Conservation (phyloP, 2,329 filamentous ascomycete species). For the Cercospora sp. region DNA sequence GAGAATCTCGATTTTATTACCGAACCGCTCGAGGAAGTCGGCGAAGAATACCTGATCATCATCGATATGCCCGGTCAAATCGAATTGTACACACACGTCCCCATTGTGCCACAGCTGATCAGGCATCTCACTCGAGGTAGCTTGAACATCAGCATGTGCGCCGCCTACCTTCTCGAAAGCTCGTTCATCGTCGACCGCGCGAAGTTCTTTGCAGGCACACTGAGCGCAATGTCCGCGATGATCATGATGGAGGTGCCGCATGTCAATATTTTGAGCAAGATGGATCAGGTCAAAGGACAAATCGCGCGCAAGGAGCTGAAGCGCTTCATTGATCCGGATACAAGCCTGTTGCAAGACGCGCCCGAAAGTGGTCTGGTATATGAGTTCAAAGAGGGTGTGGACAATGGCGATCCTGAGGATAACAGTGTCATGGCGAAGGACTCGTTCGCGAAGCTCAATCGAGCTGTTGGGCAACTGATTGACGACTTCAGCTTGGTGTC, state of each 20-base stretch:
- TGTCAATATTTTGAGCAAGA: constrained; percentile 94
- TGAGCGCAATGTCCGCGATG: constrained; percentile 98
- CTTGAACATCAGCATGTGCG: constrained; percentile 87
- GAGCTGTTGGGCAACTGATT: constrained; percentile 84
- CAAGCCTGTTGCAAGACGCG: constrained; percentile 77
- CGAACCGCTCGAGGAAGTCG: constrained; percentile 78
- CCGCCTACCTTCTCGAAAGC: constrained; percentile 89
- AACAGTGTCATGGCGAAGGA: constrained; percentile 74
- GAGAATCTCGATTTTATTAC: constrained; percentile 92
- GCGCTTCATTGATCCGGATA: constrained; percentile 84
- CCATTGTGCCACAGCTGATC: constrained; percentile 81
- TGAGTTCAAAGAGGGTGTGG: constrained; percentile 42
- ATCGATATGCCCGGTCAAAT: constrained; percentile 99
- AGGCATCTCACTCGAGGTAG: constrained; percentile 78
- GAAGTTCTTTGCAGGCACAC: constrained; percentile 94
- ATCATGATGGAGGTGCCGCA: constrained; percentile 97
- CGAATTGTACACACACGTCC: constrained; percentile 96
- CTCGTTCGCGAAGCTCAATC: constrained; percentile 80
- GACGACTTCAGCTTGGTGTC: constrained; percentile 99
- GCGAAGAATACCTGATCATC: constrained; percentile 94
- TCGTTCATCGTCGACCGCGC: constrained; percentile 94
- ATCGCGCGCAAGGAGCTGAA: constrained; percentile 85
- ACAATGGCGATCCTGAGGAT: constrained; percentile 60
- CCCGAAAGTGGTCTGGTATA: constrained; percentile 54
- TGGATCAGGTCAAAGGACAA: constrained; percentile 92